These are phyloP conservation scores for Sergeia podlipaevii DNA, from an alignment of 208 protist species.

Conservation along the genomic window DNA sequence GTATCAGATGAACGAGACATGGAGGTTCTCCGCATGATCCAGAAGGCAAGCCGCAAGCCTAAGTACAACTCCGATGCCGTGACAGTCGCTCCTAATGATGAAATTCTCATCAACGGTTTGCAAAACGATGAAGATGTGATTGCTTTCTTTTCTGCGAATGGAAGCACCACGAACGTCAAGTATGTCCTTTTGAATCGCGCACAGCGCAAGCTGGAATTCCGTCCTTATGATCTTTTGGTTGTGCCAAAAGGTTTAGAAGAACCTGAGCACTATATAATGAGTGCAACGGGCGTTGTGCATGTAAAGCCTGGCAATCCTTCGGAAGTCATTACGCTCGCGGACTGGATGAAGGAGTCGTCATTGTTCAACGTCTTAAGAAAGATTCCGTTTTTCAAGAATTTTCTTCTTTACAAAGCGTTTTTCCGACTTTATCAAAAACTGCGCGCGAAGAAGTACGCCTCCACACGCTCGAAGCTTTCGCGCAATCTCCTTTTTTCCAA, in stretches of 20 bases:
- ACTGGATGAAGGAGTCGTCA: conserved; percentile 91
- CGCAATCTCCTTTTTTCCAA: conserved; percentile 86
- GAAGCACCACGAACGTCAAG: conserved; percentile 86
- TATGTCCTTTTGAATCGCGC: conserved; percentile 91
- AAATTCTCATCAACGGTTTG: conserved; percentile 60
- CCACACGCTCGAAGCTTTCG: conserved; percentile 52
- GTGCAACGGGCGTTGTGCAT: conserved; percentile 92
- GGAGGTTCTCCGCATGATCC: conserved; percentile 81
- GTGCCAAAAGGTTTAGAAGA: conserved; percentile 67
- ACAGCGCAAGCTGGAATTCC: conserved; percentile 72
- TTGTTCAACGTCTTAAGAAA: conserved; percentile 91
- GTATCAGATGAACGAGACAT: conserved; percentile 59
- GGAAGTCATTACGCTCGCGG: conserved; percentile 89
- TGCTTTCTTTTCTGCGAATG: conserved; percentile 91
- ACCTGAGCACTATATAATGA: conserved; percentile 93
- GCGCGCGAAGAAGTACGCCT: conserved; percentile 70
- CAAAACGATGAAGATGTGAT: conserved; percentile 92
- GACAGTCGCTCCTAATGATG: conserved; percentile 84
- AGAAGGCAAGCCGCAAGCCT: conserved; percentile 66
- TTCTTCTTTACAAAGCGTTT: conserved; percentile 90
- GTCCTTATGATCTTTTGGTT: conserved; percentile 92
- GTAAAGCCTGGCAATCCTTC: conserved; percentile 82
- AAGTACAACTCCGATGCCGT: conserved; percentile 31
- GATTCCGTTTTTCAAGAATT: conserved; percentile 93
- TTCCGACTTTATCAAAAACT: conserved; percentile 76